A percentile compares a stretch with the other conserved stretches of the same genome.
Conservation (phyloP, 2,329 filamentous ascomycete species). For the Cladorrhinum sp. region DNA sequence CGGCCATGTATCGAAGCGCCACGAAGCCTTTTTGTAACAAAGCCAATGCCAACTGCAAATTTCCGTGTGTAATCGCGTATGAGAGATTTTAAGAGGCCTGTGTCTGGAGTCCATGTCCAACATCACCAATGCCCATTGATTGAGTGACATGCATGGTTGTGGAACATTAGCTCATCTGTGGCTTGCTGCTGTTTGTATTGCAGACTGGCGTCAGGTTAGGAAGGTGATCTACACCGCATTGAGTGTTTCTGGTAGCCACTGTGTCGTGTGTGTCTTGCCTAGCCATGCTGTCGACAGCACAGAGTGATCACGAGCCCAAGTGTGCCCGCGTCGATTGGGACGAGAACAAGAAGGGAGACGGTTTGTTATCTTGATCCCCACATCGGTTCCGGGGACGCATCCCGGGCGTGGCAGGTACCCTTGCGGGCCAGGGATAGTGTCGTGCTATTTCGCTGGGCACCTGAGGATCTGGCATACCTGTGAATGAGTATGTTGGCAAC, state of each 20-base stretch:
- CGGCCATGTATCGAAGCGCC: constrained; percentile 19
- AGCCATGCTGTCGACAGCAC: neutral
- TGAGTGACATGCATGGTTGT: neutral
- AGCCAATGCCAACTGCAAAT: constrained; percentile 1
- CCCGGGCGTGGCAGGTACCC: neutral
- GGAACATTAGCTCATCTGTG: neutral
- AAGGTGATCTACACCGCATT: neutral
- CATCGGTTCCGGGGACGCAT: neutral
- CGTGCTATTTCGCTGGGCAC: too few relatives aligned
- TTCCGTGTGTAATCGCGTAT: neutral
- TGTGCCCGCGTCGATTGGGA: constrained; percentile 1
- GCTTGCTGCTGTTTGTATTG: neutral
- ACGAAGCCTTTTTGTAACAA: constrained; percentile 19
- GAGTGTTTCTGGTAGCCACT: neutral
- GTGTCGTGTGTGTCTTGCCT: neutral
- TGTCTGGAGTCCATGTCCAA: neutral
- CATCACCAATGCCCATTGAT: neutral
- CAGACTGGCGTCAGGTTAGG: neutral
- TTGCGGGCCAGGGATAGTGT: too few relatives aligned
- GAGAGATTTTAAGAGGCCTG: constrained; percentile 1
- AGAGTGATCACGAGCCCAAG: constrained; percentile 2
- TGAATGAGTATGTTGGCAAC: neutral
- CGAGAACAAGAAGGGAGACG: neutral
- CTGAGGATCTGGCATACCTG: neutral
- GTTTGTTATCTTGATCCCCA: neutral